Evolutionary conservation across 306 rosid genomes (phyloP).

Genomic region (Casuarina glauca): DNA sequence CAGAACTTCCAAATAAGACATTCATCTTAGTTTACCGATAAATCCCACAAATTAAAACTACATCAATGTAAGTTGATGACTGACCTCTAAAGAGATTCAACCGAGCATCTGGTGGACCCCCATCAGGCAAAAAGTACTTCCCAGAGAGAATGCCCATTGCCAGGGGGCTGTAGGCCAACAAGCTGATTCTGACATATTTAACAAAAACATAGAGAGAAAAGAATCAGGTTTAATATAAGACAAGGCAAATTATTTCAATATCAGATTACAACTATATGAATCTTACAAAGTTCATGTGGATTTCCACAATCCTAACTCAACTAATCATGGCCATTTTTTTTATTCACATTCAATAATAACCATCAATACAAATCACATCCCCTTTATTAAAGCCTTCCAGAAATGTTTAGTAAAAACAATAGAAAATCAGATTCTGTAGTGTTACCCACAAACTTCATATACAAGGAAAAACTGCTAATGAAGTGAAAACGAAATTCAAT

Average conservation of each 20-base stretch:
- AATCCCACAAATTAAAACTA: background rate
- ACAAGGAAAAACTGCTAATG: background rate
- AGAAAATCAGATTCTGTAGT: background rate
- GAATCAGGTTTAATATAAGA: background rate
- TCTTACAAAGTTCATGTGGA: background rate
- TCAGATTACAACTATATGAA: background rate
- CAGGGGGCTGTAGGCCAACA: conserved; percentile 91
- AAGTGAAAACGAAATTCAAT: background rate
- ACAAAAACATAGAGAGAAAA: background rate
- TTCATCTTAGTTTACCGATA: conserved; percentile 11
- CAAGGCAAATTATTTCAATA: background rate
- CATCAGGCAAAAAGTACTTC: conserved; percentile 62
- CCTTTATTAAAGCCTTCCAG: background rate
- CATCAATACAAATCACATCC: background rate
- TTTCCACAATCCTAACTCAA: background rate
- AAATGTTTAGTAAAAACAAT: background rate
- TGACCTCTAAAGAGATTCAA: conserved; percentile 78
- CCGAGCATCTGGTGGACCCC: conserved; percentile 68
- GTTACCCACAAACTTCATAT: background rate
- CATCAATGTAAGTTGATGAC: conserved; percentile 4
- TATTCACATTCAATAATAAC: background rate
- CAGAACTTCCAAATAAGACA: conserved; percentile 14
- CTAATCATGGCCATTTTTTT: background rate
- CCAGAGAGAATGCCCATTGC: conserved; percentile 99
- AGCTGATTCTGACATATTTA: conserved; percentile 50